phyloP scores from a whole-genome alignment of 73 alveolate genomes.

The Tetrahymena elliotti region DNA sequence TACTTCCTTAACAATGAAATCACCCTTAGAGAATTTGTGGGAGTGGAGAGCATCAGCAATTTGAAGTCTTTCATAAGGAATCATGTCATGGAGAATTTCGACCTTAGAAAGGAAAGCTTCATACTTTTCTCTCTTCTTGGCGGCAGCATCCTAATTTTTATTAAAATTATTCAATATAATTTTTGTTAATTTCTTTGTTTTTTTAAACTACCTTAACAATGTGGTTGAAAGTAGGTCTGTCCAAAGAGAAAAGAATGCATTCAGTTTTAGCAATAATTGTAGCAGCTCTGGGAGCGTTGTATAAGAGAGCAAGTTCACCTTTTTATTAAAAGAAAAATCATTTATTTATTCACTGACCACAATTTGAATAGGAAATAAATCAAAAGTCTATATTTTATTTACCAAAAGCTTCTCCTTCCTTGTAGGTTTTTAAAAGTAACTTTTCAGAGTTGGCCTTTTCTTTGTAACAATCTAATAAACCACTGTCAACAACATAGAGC shows the following conservation, averaged over 20 bases:
- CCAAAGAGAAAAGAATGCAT: conserved; percentile 67
- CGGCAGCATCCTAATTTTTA: conserved; percentile 56
- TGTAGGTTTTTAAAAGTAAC: conserved; percentile 39
- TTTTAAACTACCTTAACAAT: conserved; percentile 56
- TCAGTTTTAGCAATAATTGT: conserved; percentile 70
- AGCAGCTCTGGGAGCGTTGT: conserved; percentile 92
- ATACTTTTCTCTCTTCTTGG: conserved; percentile 76
- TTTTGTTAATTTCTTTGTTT: not conserved
- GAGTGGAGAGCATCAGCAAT: conserved; percentile 70
- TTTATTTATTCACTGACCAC: not conserved
- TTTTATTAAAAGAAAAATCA: conserved; percentile 48
- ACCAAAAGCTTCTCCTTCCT: conserved; percentile 66
- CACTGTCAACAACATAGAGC: conserved; percentile 81
- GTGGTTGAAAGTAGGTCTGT: conserved; percentile 86
- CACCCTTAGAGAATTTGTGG: conserved; percentile 24
- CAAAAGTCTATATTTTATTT: not conserved
- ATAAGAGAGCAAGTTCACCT: conserved; percentile 82
- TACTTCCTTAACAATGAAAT: conserved; percentile 15
- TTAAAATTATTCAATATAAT: not conserved
- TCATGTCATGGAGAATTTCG: conserved; percentile 64
- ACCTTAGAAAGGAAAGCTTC: conserved; percentile 65
- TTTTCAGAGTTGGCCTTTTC: conserved; percentile 14
- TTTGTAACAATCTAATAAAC: conserved; percentile 71
- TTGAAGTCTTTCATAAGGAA: conserved; percentile 76
- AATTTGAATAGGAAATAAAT: not conserved